Percentiles rank a stretch among this genome's conserved stretches.
Conservation (phyloP, 2,329 filamentous ascomycete genomes). For the Emmonsiellopsis sp. region DNA sequence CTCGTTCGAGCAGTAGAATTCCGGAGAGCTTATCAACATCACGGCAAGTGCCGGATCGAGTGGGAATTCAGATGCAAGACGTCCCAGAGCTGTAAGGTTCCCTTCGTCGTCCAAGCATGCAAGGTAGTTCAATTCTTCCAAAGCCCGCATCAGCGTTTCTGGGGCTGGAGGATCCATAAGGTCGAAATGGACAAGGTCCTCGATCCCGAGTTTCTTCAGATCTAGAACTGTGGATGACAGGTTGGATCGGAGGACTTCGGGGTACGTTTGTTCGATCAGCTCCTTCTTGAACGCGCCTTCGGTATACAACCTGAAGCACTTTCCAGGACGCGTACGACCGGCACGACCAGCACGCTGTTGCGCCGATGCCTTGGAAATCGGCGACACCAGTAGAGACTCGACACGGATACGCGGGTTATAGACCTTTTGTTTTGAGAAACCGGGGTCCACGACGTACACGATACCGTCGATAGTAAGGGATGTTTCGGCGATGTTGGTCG, state of each 20-base stretch:
- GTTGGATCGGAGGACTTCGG: constrained; percentile 91
- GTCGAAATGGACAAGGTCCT: constrained; percentile 96
- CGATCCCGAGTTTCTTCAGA: constrained; percentile 90
- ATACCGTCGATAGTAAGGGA: constrained; percentile 97
- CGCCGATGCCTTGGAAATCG: constrained; percentile 94
- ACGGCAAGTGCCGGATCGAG: constrained; percentile 90
- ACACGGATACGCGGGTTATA: constrained; percentile 96
- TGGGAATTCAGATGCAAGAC: constrained; percentile 87
- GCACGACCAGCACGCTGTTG: constrained; percentile 98
- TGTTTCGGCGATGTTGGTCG: constrained; percentile 97
- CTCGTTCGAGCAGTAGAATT: constrained; percentile 98
- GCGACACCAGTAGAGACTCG: constrained; percentile 92
- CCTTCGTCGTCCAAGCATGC: constrained; percentile 95
- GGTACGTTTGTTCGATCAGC: constrained; percentile 93
- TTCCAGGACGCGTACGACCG: constrained; percentile 94
- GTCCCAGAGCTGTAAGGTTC: constrained; percentile 76
- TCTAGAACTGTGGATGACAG: constrained; percentile 90
- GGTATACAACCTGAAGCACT: constrained; percentile 95
- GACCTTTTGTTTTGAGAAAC: constrained; percentile 98
- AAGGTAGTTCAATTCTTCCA: constrained; percentile 96
- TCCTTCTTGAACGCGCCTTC: constrained; percentile 96
- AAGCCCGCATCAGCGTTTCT: constrained; percentile 93
- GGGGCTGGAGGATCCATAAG: constrained; percentile 97
- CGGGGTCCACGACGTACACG: constrained; percentile 97
- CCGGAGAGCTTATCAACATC: constrained; percentile 94